phyloP scores from a whole-genome alignment of 345 rosid genomes.

The Citropsis articulata region DNA sequence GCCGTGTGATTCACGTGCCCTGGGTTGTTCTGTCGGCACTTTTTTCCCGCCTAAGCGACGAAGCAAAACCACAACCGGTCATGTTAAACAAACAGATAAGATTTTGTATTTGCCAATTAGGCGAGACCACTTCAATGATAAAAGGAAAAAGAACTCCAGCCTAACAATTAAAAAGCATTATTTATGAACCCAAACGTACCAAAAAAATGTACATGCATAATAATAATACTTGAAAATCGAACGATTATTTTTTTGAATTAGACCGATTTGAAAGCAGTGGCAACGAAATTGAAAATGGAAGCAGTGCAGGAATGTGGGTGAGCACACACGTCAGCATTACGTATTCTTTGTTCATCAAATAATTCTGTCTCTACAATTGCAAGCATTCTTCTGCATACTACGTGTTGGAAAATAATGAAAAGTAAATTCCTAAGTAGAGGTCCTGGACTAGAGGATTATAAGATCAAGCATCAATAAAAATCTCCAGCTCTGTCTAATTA shows the following conservation, averaged over 20 bases:
- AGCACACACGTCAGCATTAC: background rate
- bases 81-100: constrained; percentile 12
- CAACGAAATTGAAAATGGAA: background rate
- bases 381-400: background rate
- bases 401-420: background rate
- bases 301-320: background rate
- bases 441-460: background rate
- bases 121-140: constrained; percentile 10
- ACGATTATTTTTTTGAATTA: no score
- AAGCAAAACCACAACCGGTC: constrained; percentile 38
- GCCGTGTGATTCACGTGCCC: constrained; percentile 42
- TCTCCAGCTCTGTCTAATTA: background rate
- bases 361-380: background rate
- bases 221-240: no score
- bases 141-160: constrained; percentile 2
- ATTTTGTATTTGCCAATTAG: background rate
- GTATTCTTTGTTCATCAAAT: background rate
- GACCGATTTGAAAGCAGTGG: background rate
- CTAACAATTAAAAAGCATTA: no score
- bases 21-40: constrained; percentile 26
- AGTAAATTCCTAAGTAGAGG: background rate
- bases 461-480: background rate
- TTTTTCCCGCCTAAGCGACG: constrained; percentile 15
- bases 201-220: background rate
- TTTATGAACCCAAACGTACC: no score